Evolutionary conservation across 192 early-diverging fungal species (phyloP).

Genomic region (Ambispora gerdemannii): DNA sequence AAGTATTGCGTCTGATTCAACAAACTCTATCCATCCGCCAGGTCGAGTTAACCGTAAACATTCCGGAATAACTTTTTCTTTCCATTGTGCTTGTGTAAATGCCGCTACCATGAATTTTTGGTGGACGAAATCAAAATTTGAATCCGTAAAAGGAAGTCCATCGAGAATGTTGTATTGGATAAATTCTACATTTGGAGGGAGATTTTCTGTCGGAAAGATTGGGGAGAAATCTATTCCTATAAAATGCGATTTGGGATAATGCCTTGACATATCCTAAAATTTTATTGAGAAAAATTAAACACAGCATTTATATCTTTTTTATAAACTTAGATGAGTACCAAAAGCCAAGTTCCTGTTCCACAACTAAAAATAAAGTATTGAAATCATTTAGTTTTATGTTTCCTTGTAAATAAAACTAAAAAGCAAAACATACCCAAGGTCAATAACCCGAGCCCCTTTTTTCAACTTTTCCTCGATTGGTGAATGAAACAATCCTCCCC

Average conservation of each 20-base stretch:
- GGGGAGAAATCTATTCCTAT: conserved; percentile 28
- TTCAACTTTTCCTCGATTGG: too few species aligned
- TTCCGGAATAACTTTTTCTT: conserved; percentile 6
- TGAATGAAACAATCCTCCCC: too few species aligned
- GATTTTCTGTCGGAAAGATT: not conserved
- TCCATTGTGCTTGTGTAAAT: conserved; percentile 9
- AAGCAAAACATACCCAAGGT: too few species aligned
- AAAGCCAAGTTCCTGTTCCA: too few species aligned
- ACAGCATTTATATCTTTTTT: too few species aligned
- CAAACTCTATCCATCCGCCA: conserved; percentile 41
- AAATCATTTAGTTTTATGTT: too few species aligned
- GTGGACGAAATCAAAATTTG: conserved; percentile 29
- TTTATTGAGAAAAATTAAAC: too few species aligned
- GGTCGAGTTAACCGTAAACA: conserved; percentile 37
- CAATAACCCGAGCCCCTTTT: too few species aligned
- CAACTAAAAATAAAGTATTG: too few species aligned
- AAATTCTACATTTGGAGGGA: conserved; percentile 15
- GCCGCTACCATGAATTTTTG: not conserved
- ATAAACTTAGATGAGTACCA: too few species aligned
- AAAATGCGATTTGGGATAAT: conserved; percentile 29
- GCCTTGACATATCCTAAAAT: conserved; percentile 18
- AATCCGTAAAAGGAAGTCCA: conserved; percentile 14
- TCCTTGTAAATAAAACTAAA: too few species aligned
- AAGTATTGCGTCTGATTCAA: conserved; percentile 31
- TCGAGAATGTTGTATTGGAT: conserved; percentile 4